Evolutionary conservation across 257 asterid species (phyloP), one percentile per base, ranked within the genome.

Genomic region (Anisodus acutangulus): DNA sequence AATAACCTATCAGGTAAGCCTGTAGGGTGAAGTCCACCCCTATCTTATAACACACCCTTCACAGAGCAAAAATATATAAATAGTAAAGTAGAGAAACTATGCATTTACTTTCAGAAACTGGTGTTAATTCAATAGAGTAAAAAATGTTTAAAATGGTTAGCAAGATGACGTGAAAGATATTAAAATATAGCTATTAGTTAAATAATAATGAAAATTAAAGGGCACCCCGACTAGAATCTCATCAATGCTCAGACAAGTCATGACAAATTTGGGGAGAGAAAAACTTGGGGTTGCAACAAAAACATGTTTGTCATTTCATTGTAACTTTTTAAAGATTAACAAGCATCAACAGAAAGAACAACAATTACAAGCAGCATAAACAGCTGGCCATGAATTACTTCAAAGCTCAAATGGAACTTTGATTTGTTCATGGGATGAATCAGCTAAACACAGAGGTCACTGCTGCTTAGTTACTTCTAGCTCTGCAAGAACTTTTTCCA

Each of bases 321-420:
- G 26, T 31, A 31, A 26, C 8, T 78, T 78, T 13, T 4, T 31
- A 54, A 35, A 2, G 31, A 54, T 53, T 26, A 78, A 53, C 64
- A 53, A 78, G 82, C 26, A 78, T 78, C 49, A 26, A 45, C 49
- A 78, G 26, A 58, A 76, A 5, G 57, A 76, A 53, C 64, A 53
- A 66, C 6, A 74, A 74, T 49, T 78, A 78, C 82, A 53, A 78
- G 49, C 64, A 53, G 43, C 49, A 53, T 26, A 54, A 15, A 53
- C 8, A 53, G 19, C 82, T 53, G 51, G 31, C 82, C 49, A 49
- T 11, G 0, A 78, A 78, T 26, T 53, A 35, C 13, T 78, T 53
- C 66, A 78, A 78, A 53, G 82, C 31, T 53, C 49, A 78, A 54
- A 53, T 53, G 82, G 82, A 78, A 53, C 82, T 78, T 78, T 78